phyloP scores from a whole-genome alignment of 2,329 filamentous ascomycete species.

The Cercospora zeae-maydis region DNA sequence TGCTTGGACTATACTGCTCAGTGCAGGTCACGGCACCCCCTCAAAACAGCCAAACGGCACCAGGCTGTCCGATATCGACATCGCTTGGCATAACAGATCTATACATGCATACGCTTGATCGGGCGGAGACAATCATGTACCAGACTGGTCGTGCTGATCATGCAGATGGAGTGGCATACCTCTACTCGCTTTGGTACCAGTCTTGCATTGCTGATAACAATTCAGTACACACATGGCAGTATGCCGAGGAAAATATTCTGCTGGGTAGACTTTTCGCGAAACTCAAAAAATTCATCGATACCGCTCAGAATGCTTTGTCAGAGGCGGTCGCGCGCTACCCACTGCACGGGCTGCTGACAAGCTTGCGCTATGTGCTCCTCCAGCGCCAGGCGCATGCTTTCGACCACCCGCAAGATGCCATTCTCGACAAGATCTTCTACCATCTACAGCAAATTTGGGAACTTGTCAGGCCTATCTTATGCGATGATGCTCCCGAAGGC shows the following conservation, averaged over 20 bases:
- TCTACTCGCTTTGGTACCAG: slow-evolving; percentile 64
- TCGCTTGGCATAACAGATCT: neutral
- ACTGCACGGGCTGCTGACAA: slow-evolving; percentile 42
- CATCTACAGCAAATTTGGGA: slow-evolving; percentile 71
- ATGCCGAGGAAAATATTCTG: slow-evolving; percentile 12
- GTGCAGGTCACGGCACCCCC: neutral
- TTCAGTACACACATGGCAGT: neutral
- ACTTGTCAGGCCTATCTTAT: slow-evolving; percentile 72
- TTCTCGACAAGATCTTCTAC: slow-evolving; percentile 14
- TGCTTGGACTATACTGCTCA: slow-evolving; percentile 37
- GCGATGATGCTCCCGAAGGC: slow-evolving; percentile 91
- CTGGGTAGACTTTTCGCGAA: slow-evolving; percentile 52
- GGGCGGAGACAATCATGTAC: slow-evolving; percentile 56
- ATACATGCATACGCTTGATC: neutral
- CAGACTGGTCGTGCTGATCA: slow-evolving; percentile 82
- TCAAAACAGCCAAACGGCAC: neutral
- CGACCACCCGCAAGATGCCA: slow-evolving; percentile 1
- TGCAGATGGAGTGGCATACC: slow-evolving; percentile 81
- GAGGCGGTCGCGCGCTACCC: slow-evolving; percentile 52
- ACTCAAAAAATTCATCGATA: slow-evolving; percentile 61
- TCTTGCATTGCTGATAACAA: neutral
- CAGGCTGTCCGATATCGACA: neutral
- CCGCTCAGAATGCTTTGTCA: slow-evolving; percentile 63
- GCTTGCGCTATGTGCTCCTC: slow-evolving; percentile 31
- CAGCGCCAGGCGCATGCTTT: slow-evolving; percentile 23